Base-by-base conservation (phyloP, 1,284 basidiomycete species). In the Irpex lacteus region DNA sequence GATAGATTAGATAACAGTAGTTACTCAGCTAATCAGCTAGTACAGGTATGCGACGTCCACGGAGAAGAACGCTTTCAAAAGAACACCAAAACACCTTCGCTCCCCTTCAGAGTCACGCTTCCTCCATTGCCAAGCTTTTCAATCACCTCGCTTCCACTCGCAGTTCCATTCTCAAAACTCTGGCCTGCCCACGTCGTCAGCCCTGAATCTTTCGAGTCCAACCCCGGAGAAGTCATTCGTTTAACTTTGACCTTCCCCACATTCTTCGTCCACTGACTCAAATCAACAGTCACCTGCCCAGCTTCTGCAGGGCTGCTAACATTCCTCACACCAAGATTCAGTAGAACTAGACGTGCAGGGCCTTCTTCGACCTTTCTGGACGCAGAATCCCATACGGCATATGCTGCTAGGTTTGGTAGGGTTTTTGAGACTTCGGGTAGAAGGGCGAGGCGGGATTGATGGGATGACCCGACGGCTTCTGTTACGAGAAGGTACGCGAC, bases 161-260 rank as follows among this genome's bases (percentile, higher is more conserved):
- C 70, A 7, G 68, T 70, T 4, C 76, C 77, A 60, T 72, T 69
- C 19, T 65, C 67, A 66, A 71, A 78, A 21, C 70, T 72, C 70
- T 78, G 76, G 7, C 77, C 76, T 1, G 75, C 75, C 76, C 76
- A 78, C n/a, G 72, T 73, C 47, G 70, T 71, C 26, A 61, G 61
- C 13, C 65, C 67, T 21, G 72, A 65, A 63, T 76, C 70, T 54
- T 72, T 76, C 55, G 71, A 72, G 56, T 75, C 74, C 61, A 76
- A 65, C 37, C 74, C 75, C 0, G 71, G 70, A 1, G 73, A 68
- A 19, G 73, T 74, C 74, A 76, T 73, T 58, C 74, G 60, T 65
- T 77, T 76, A 3, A 56, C 32, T 26, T 34, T 56, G 26, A 75
- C 71, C 52, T 38, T 66, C 9, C 60, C 59, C 19, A 66, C 65